phyloP scores from a whole-genome alignment of 192 early-diverging fungal genomes.

The Linnemannia exigua region DNA sequence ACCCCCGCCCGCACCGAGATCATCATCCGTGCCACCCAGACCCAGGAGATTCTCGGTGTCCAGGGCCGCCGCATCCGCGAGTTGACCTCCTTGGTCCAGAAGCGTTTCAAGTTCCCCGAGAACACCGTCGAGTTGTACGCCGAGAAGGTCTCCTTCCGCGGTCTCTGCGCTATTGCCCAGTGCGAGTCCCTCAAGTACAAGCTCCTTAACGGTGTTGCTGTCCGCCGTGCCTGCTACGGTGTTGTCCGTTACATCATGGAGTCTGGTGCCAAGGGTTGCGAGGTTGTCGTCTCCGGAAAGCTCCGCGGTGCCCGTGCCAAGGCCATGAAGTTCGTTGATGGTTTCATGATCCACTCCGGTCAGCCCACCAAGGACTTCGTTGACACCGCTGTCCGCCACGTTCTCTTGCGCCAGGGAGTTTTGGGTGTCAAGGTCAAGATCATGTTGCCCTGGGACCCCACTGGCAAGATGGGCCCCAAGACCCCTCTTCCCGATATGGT shows the following conservation, averaged over 20 bases:
- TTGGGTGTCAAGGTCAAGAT: slow-evolving; percentile 99
- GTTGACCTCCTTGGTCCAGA: slow-evolving; percentile 98
- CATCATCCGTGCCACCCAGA: slow-evolving; percentile 99
- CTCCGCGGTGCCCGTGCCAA: slow-evolving; percentile 99
- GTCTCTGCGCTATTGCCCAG: slow-evolving; percentile 98
- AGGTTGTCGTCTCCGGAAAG: slow-evolving; percentile 99
- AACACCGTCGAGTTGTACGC: slow-evolving; percentile 99
- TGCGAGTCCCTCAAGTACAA: slow-evolving; percentile 99
- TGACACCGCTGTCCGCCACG: slow-evolving; percentile 97
- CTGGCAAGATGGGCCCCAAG: slow-evolving; percentile 94
- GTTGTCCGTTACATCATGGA: slow-evolving; percentile 99
- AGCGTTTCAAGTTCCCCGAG: slow-evolving; percentile 99
- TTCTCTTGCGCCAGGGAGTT: slow-evolving; percentile 98
- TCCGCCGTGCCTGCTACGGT: slow-evolving; percentile 98
- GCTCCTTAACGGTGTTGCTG: slow-evolving; percentile 96
- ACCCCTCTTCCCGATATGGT: slow-evolving; percentile 96
- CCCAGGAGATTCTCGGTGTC: slow-evolving; percentile 97
- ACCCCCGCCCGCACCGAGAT: slow-evolving; percentile 99
- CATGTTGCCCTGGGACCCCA: slow-evolving; percentile 93
- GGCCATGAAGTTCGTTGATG: slow-evolving; percentile 99
- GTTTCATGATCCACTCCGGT: slow-evolving; percentile 99
- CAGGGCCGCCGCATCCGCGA: slow-evolving; percentile 99
- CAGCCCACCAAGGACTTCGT: slow-evolving; percentile 97
- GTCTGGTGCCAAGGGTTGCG: slow-evolving; percentile 99
- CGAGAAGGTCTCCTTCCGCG: slow-evolving; percentile 96